phyloP scores from a whole-genome alignment of 2,329 filamentous ascomycete genomes.

The Dactylellina leptospora region DNA sequence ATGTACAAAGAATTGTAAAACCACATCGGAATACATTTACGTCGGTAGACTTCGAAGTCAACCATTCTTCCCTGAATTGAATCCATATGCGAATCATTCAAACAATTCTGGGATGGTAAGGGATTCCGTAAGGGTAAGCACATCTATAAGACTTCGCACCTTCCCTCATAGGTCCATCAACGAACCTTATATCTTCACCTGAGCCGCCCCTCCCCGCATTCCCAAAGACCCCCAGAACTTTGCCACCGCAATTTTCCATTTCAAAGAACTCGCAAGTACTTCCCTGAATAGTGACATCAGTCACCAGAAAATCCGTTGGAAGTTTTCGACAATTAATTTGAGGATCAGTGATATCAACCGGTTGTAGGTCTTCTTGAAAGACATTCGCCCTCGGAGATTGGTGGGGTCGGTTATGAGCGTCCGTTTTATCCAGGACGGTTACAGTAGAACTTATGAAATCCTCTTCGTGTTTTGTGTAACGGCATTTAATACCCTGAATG shows the following conservation, averaged over 20 bases:
- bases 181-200: too few relatives aligned
- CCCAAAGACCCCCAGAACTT: neutral
- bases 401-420: too few relatives aligned
- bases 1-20: neutral
- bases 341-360: neutral
- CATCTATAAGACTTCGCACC: neutral
- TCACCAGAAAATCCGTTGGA: neutral
- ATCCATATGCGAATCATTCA: neutral
- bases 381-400: neutral
- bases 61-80: too few relatives aligned
- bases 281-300: neutral
- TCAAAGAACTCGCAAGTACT: neutral
- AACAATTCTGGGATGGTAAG: neutral
- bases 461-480: neutral
- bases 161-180: neutral
- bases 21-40: neutral
- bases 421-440: too few relatives aligned
- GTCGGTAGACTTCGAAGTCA: too few relatives aligned
- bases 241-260: neutral
- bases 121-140: neutral
- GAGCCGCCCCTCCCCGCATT: neutral
- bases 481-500: constrained; percentile 17
- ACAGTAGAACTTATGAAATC: too few relatives aligned
- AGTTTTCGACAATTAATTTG: too few relatives aligned
- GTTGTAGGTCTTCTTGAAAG: neutral